Base-by-base conservation (phyloP, 345 rosid genomes). In the Capsella bursapastoris region DNA sequence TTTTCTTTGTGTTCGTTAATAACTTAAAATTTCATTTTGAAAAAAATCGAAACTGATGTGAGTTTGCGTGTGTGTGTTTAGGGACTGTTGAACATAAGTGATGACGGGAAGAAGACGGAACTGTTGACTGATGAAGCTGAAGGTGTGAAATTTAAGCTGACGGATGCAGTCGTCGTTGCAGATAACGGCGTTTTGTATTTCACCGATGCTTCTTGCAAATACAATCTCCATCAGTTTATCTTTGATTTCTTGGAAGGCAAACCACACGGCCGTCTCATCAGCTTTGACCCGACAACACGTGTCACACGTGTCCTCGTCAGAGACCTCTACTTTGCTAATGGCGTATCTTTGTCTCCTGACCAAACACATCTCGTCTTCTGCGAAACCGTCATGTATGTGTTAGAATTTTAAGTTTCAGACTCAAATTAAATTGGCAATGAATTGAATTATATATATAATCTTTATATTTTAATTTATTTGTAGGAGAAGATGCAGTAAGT, bases 141-240 rank as follows among this genome's bases (percentile, higher is more conserved):
- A 15, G 92, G 93, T 6, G 58, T 70, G 22, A 85, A 66, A 57
- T 86, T 90, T 34, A 92, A 82, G 18, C 47, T 95, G 4, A 84
- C 90, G 0, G 97, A 95, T 15, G 96, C 60, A 1, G 88, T 84
- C 11, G 86, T 50, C 28, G 76, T 90, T 28, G 96, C 89, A 27
- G 83, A 85, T 1, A 80, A 90, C 35, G 97, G 97, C 34, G 71
- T 70, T 3, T 74, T 90, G 12, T 95, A 92, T 75, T 90, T 91
- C 76, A 95, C 97, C 0, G 97, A 92, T 73, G 99, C 93, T 72
- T 88, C 99, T 0, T 79, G 75, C 43, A 90, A 85, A 29, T 77
- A 86, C 44, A 4, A 62, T 6, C 0, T 88, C 3, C 18, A 51
- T 2, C 79, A 86, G 0, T 5, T 0, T 48, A 8, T 14, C 0